Base-by-base conservation (phyloP, 257 asterid species). In the Gynochthodes officinalis region DNA sequence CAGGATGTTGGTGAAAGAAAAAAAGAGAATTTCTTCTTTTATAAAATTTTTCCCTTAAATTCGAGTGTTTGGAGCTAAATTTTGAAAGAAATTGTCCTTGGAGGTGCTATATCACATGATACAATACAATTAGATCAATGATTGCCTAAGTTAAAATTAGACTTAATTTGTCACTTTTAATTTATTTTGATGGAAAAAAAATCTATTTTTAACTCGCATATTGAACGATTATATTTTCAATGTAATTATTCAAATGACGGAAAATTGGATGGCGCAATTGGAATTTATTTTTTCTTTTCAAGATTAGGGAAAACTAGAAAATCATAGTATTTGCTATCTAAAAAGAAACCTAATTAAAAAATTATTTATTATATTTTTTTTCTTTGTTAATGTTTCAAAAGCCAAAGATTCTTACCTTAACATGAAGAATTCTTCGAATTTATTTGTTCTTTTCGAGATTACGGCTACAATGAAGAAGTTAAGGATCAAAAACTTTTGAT, bases 401-500 rank as follows among this genome's bases (percentile, higher is more conserved):
- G 18, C 16, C 3, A 46, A 46, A 46, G 52, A 46, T 46, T 46
- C 52, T 46, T 46, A 46, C 19, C 52, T 46, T 46, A 46, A 46
- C 52, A 46, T 19, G 13, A 42, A 42, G 48, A 6, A 7, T 10
- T 10, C 14, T 49, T 5, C 54, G 54, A 49, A 13, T 49, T 49
- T 23, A 10, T 55, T 55, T 55, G 62, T 27, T 58, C 64, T 25
- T 11, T 58, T 58, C 64, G 28, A 58, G 64, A 58, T 58, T 58
- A 58, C 64, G 12, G 16, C 54, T 13, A 42, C 10, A 42, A 5
- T 42, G 1, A 13, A 42, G 48, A 42, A 49, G 19, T 49, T 49
- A 49, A 49, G 54, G 54, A 49, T 49, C 54, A 1, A 49, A n/a
- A 23, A n/a, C n/a, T 15, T 23, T 55, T n/a, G 61, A 33, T 42